Evolutionary conservation across 371 early-diverging fungal genomes (phyloP), one percentile per base, ranked within the genome.

Genomic region (Batkoa obscura): DNA sequence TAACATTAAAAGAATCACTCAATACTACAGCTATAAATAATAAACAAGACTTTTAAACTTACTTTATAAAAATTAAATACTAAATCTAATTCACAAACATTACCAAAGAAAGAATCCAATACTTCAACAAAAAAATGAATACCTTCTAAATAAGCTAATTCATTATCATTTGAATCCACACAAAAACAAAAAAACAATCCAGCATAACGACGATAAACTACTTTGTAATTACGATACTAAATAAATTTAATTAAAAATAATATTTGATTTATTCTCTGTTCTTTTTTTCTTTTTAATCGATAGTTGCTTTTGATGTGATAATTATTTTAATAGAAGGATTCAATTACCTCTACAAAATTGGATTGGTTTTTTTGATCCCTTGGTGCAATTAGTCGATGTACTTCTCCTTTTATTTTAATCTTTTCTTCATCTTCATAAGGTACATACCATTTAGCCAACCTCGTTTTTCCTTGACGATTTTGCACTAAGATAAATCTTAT

Each of bases 41-140:
- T 9, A 2, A 15, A 13, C 12, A 55, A 56, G 41, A 53, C 60
- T 51, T 55, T 45, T 48, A 50, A 1, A 15, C 4, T 4, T 69
- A 84, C 87, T 76, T 90, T 88, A 72, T 90, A 93, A 66, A 92
- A 93, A 71, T 94, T 94, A 66, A 95, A 94, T 13, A 97, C 91
- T 53, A 96, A 73, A 67, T 96, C 95, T 45, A 96, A 74, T 68
- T 98, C 96, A 67, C 94, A 94, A 8, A 98, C 98, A 59, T 95
- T 98, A 38, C 88, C 90, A 71, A 96, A 96, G 75, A 90, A 98
- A 8, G 88, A 78, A 68, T 98, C 96, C 48, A 98, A 68, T 0
- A 94, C 90, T 68, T 97, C 98, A 30, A 97, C 98, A 78, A 96
- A 96, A 63, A 94, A 83, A 62, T 97, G 98, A 42, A 97, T 95